Evolutionary conservation across 1,139 yeast genomes (phyloP).

Genomic region (Candida sp.): DNA sequence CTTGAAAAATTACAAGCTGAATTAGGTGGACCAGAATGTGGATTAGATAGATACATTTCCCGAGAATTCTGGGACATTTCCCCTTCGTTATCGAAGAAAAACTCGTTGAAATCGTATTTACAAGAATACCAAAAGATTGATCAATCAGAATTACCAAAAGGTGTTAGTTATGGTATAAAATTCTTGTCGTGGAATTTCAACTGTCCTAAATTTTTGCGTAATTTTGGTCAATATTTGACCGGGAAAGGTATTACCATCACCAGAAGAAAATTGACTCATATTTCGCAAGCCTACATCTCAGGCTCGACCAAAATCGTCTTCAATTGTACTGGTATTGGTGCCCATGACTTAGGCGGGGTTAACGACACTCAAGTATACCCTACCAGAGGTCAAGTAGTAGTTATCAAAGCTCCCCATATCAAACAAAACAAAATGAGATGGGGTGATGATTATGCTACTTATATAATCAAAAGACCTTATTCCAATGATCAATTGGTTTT

Average conservation of each 20-base stretch:
- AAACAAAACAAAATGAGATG: constrained; percentile 47
- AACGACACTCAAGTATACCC: constrained; percentile 53
- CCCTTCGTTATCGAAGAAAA: constrained; percentile 42
- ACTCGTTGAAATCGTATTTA: constrained; percentile 43
- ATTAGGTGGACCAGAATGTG: constrained; percentile 52
- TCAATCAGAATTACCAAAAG: constrained; percentile 36
- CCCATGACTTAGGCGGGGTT: constrained; percentile 54
- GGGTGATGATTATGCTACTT: constrained; percentile 55
- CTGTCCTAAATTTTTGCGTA: constrained; percentile 55
- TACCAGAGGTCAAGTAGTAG: constrained; percentile 68
- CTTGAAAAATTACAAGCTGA: constrained; percentile 38
- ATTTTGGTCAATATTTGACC: constrained; percentile 38
- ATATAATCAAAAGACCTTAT: constrained; percentile 66
- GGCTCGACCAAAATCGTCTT: constrained; percentile 44
- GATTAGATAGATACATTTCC: constrained; percentile 51
- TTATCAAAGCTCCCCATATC: constrained; percentile 55
- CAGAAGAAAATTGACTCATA: constrained; percentile 43
- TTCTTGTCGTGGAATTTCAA: constrained; percentile 66
- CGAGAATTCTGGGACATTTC: constrained; percentile 53
- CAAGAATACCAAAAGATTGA: constrained; percentile 36
- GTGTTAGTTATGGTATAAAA: constrained; percentile 49
- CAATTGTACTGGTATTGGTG: constrained; percentile 71
- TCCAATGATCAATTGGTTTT: constrained; percentile 59
- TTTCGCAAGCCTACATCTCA: constrained; percentile 50
- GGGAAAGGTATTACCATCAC: constrained; percentile 47